These are phyloP conservation scores for Pseudonitzschia delicatissima DNA, from an alignment of 108 stramenopile species.

Conservation along the genomic window DNA sequence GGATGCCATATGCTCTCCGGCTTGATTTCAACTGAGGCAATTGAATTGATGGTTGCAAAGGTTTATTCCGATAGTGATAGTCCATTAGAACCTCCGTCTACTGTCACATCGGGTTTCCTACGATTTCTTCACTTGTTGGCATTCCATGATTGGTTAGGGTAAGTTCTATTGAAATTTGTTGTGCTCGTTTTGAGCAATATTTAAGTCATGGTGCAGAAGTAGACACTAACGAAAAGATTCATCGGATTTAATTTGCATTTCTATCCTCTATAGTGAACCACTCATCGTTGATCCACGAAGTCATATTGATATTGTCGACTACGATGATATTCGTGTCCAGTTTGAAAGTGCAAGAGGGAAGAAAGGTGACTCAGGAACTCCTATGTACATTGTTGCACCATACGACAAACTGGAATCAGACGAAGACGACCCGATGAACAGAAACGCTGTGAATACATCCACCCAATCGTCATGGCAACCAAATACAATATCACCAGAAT, in stretches of 20 bases:
- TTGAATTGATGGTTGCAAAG: constrained; percentile 80
- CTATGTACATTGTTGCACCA: constrained; percentile 84
- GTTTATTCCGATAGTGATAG: constrained; percentile 60
- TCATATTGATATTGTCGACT: constrained; percentile 57
- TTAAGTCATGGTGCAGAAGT: no score
- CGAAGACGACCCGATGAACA: constrained; percentile 21
- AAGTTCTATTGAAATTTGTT: not conserved
- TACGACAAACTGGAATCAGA: constrained; percentile 48
- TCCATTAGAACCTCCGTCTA: constrained; percentile 49
- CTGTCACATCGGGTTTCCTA: constrained; percentile 65
- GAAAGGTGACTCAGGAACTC: constrained; percentile 47
- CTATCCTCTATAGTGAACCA: constrained; percentile 42
- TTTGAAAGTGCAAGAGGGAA: constrained; percentile 64
- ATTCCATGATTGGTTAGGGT: constrained; percentile 78
- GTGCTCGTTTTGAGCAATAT: not conserved
- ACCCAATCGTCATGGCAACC: constrained; percentile 47
- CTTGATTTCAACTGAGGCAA: constrained; percentile 59
- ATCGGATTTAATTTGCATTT: not conserved
- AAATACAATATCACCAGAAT: constrained; percentile 52
- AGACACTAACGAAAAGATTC: no score
- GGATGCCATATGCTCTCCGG: constrained; percentile 79
- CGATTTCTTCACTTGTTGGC: constrained; percentile 59
- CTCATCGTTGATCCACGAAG: constrained; percentile 85
- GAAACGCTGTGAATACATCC: not conserved
- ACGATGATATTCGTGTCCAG: constrained; percentile 46